Evolutionary conservation across 495 filamentous ascomycete species (phyloP).

Genomic region (Penicillium argentinense): DNA sequence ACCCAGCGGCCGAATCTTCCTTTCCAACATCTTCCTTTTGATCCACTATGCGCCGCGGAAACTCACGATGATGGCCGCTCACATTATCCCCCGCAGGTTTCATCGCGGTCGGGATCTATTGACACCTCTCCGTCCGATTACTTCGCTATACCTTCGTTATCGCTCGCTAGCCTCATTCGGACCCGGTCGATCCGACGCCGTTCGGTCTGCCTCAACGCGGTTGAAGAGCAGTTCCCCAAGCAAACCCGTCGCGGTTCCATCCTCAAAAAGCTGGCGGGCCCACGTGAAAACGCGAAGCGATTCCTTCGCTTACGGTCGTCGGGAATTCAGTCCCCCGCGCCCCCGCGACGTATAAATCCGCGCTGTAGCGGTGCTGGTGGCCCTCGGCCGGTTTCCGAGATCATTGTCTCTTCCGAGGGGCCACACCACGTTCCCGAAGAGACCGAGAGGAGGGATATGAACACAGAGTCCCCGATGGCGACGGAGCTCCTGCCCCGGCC

Average conservation of each 20-base stretch:
- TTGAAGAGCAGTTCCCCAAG: constrained; percentile 30
- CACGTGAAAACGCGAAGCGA: constrained; percentile 52
- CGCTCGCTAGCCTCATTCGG: constrained; percentile 27
- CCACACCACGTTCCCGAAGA: constrained; percentile 18
- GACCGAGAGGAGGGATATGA: constrained; percentile 27
- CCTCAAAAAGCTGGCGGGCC: constrained; percentile 45
- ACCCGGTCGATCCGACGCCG: constrained; percentile 28
- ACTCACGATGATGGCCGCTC: constrained; percentile 35
- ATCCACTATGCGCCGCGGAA: neutral
- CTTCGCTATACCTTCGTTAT: constrained; percentile 20
- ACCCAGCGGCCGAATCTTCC: neutral
- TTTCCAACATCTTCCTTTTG: neutral
- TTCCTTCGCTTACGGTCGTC: constrained; percentile 46
- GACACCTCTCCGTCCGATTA: constrained; percentile 23
- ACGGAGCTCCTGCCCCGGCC: constrained; percentile 28
- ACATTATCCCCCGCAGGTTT: constrained; percentile 32
- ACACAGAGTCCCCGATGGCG: constrained; percentile 34
- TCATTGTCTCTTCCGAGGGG: constrained; percentile 36
- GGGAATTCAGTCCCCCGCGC: constrained; percentile 22
- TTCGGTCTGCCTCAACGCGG: constrained; percentile 15
- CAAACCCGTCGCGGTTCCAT: constrained; percentile 33
- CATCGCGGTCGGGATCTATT: constrained; percentile 26
- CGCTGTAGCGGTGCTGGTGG: constrained; percentile 19
- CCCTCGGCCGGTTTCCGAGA: constrained; percentile 43
- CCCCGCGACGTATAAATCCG: constrained; percentile 21